Evolutionary conservation across 2,329 filamentous ascomycete species (phyloP), one percentile per base, ranked within the genome.

Genomic region (Cordyceps tenuipes): DNA sequence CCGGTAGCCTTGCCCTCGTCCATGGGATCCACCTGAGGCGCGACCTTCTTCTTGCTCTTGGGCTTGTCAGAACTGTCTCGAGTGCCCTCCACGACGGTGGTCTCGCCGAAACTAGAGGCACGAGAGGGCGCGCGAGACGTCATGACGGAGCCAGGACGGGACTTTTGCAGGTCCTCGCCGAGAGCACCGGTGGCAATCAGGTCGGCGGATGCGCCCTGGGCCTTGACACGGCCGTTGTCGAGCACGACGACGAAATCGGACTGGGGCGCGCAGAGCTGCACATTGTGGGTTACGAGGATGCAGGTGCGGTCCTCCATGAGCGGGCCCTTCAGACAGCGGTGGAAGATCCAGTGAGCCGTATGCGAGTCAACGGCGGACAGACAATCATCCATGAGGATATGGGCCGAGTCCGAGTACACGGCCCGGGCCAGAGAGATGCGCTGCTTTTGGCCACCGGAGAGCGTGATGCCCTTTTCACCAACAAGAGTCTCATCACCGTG

Each of bases 341-440:
- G 89, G 75, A 97, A 97, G 65, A 99, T 97, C 87, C 95, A 97
- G 72, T 97, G 95, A 2, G 92, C 92, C 0, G 94, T 97, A 68
- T 99, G 94, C 3, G 94, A 95, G 72, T 99, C 94, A 39, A 99
- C 94, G 31, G 94, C 94, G 69, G 92, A 97, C 48, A 99, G 81
- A 64, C 95, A 96, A 72, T 99, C 94, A 69, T 99, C 94, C 54
- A 99, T 81, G 12, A 99, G 82, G 17, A 99, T 76, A 72, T 97
- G 93, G 57, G 87, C 88, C 6, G 92, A 95, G 73, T 91, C 93
- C 65, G 91, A 96, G 75, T 99, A 99, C n/a, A 99, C 81, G 1
- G 94, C 94, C 65, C 94, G 87, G n/a, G 94, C 94, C 49, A 99
- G 82, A 15, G 93, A 97, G 56, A 99, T 97, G 61, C 94, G 87